These are phyloP conservation scores for Dendryphion nanum DNA, from an alignment of 2,329 filamentous ascomycete genomes.

Conservation along the genomic window DNA sequence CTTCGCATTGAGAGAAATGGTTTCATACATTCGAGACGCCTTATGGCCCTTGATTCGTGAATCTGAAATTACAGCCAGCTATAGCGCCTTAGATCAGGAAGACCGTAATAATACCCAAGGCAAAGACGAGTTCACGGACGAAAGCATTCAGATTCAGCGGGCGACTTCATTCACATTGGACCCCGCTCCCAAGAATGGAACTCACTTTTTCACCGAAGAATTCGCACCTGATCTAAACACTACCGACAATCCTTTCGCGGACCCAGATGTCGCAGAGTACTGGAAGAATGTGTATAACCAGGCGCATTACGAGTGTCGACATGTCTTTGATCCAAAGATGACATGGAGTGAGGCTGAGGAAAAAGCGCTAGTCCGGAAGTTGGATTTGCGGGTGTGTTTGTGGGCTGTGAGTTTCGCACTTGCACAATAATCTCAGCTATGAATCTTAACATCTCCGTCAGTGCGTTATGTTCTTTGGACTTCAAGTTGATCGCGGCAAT, in stretches of 20 bases:
- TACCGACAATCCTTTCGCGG: neutral
- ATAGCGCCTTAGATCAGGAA: no score
- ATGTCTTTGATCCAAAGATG: slow-evolving; percentile 18
- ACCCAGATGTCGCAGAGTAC: neutral
- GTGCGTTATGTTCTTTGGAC: slow-evolving; percentile 52
- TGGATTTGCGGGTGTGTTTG: slow-evolving; percentile 22
- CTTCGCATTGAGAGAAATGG: no score
- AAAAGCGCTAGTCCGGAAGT: slow-evolving; percentile 24
- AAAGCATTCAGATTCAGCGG: no score
- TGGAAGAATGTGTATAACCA: slow-evolving; percentile 49
- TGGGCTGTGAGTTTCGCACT: slow-evolving; percentile 2
- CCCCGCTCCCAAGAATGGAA: no score
- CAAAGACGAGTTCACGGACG: no score
- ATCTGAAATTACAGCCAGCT: no score
- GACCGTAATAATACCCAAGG: no score
- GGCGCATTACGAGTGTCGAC: slow-evolving; percentile 49
- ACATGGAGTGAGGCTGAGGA: slow-evolving; percentile 27
- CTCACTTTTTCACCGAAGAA: no score
- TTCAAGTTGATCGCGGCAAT: slow-evolving; percentile 48
- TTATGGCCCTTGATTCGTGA: no score
- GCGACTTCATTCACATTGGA: no score
- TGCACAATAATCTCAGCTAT: neutral
- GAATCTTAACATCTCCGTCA: slow-evolving; percentile 31
- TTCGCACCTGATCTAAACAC: no score
- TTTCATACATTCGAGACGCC: no score